Evolutionary conservation across 2,329 filamentous ascomycete genomes (phyloP), one percentile per base, ranked within the genome.

Genomic region (Lecanoromycetidae sp.): DNA sequence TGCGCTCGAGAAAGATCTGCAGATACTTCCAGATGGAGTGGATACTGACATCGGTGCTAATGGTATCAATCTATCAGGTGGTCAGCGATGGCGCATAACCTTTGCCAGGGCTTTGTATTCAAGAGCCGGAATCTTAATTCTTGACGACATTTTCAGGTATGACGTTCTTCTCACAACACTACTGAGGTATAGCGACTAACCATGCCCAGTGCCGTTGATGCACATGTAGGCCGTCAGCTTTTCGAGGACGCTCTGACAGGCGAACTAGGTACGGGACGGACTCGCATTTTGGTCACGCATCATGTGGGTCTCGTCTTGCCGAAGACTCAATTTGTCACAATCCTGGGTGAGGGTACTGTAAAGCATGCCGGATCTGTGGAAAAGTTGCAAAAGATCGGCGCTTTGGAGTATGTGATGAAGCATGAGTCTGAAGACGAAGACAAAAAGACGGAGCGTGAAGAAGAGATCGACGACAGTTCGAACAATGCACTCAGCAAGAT

Each of bases 61-160:
- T 52, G 86, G 86, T 5, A 84, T 91, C 56, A 88, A 90, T 55
- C 68, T 93, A 5, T 87, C 81, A 52, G 86, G 87, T 52, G 87
- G 86, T 0, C 86, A 93, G 62, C 79, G 84, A 57, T 88, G 85
- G 82, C 76, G 86, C 44, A 74, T 91, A 26, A 85, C 83, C 0
- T 78, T 93, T 55, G 86, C 85, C 2, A 72, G 86, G 38, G 84
- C 85, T 1, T 69, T 91, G 15, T 91, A 91, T 61, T 88, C 84
- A 2, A 72, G 84, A 12, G 84, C 83, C 1, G 80, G 82, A 0
- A 80, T 87, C 52, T 67, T 93, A 4, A 68, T 91, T 15, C 71
- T 91, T 57, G 86, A 93, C 60, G 86, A 93, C 58, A 84, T 90
- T 33, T 88, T 93, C 61, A 86, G 81, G 58, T 68, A 42, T 25